phyloP scores from a whole-genome alignment of 495 filamentous ascomycete genomes.

The Penicillium malachiteum region DNA sequence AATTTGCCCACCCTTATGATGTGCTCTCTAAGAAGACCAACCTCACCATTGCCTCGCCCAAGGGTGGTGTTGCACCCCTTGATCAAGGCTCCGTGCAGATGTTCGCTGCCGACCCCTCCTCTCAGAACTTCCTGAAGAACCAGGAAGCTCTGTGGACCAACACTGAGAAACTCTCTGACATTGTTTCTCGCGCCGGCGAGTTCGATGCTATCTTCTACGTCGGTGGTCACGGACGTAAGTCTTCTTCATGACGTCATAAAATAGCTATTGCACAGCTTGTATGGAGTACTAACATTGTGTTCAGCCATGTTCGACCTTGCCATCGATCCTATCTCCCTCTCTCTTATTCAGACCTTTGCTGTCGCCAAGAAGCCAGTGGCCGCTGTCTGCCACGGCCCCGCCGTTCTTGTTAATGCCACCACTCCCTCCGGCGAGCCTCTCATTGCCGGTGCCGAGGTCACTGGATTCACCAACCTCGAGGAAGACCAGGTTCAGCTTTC shows the following conservation, averaged over 20 bases:
- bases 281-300: slow-evolving; percentile 3
- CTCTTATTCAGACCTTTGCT: slow-evolving; percentile 61
- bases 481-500: slow-evolving; percentile 54
- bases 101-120: slow-evolving; percentile 54
- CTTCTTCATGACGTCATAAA: not conserved
- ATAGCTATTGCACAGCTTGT: not conserved
- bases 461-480: slow-evolving; percentile 68
- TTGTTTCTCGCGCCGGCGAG: slow-evolving; percentile 53
- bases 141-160: slow-evolving; percentile 60
- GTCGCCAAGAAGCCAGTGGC: slow-evolving; percentile 58
- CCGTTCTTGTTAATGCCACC: slow-evolving; percentile 59
- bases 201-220: slow-evolving; percentile 73
- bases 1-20: slow-evolving; percentile 69
- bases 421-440: slow-evolving; percentile 49
- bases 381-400: slow-evolving; percentile 70
- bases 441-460: slow-evolving; percentile 56
- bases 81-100: slow-evolving; percentile 63
- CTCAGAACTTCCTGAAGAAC: slow-evolving; percentile 51
- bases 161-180: slow-evolving; percentile 51
- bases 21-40: slow-evolving; percentile 54
- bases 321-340: slow-evolving; percentile 47
- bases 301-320: slow-evolving; percentile 72
- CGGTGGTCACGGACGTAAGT: slow-evolving; percentile 73
- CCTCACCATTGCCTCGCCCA: slow-evolving; percentile 64
- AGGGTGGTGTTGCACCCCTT: slow-evolving; percentile 65